Conservation (phyloP, 192 early-diverging fungal genomes). For the Radiomyces spectabilis region DNA sequence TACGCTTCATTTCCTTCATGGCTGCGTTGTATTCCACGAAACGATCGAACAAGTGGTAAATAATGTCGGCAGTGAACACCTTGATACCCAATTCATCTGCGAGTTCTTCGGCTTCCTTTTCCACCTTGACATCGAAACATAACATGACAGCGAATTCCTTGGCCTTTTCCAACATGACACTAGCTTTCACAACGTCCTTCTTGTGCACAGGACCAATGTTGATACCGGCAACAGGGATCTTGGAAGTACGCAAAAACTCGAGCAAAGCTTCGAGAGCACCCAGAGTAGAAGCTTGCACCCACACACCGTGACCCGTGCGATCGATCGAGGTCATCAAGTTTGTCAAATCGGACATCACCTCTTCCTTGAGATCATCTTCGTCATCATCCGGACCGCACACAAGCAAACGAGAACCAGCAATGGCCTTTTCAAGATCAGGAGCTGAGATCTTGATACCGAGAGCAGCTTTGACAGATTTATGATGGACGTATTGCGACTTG, state of each 20-base stretch:
- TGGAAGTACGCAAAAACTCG: slow-evolving; percentile 78
- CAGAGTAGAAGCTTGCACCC: slow-evolving; percentile 96
- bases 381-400: slow-evolving; percentile 94
- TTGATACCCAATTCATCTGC: slow-evolving; percentile 88
- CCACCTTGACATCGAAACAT: slow-evolving; percentile 89
- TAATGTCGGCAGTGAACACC: slow-evolving; percentile 95
- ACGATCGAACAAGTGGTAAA: slow-evolving; percentile 97
- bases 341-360: slow-evolving; percentile 89
- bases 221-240: slow-evolving; percentile 95
- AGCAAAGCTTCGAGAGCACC: slow-evolving; percentile 97
- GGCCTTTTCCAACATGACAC: slow-evolving; percentile 88
- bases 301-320: slow-evolving; percentile 85
- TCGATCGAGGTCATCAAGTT: slow-evolving; percentile 71
- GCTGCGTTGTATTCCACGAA: slow-evolving; percentile 75
- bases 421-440: slow-evolving; percentile 88
- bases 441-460: slow-evolving; percentile 95
- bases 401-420: slow-evolving; percentile 93
- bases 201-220: slow-evolving; percentile 98
- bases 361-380: slow-evolving; percentile 89
- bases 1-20: slow-evolving; percentile 78
- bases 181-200: slow-evolving; percentile 89
- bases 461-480: slow-evolving; percentile 95
- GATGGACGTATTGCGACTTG: slow-evolving; percentile 93
- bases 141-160: slow-evolving; percentile 71
- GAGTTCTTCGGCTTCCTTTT: slow-evolving; percentile 83